phyloP scores from a whole-genome alignment of 192 early-diverging fungal species.

The Pecoramyces ruminantium region DNA sequence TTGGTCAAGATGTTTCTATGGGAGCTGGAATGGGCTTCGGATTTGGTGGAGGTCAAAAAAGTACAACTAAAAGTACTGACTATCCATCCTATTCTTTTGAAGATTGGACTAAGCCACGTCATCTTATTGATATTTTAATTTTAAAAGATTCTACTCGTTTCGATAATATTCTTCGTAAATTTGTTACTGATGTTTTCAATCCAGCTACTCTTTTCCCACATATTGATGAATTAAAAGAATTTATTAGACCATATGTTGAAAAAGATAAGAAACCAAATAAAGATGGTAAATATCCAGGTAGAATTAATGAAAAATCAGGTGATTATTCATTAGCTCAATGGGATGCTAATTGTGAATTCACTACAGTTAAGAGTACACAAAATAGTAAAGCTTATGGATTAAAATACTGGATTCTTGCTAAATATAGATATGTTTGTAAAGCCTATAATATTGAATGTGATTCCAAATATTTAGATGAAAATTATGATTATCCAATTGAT shows the following conservation, averaged over 20 bases:
- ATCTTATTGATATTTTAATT: neutral
- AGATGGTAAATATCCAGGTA: neutral
- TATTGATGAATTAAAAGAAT: neutral
- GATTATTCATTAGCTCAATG: neutral
- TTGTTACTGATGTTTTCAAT: neutral
- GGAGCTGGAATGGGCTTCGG: neutral
- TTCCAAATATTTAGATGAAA: neutral
- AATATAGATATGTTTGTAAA: neutral
- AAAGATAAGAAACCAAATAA: neutral
- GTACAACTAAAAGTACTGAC: neutral
- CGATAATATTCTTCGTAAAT: neutral
- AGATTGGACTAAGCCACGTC: neutral
- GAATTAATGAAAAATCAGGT: neutral
- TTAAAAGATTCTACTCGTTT: neutral
- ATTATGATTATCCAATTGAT: neutral
- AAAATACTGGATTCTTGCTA: neutral
- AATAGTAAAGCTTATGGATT: neutral
- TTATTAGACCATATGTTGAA: neutral
- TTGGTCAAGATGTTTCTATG: neutral
- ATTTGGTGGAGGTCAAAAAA: neutral
- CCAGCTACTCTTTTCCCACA: neutral
- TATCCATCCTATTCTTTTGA: neutral
- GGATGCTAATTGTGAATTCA: neutral
- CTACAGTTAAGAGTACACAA: neutral
- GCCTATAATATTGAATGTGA: neutral